Percentiles rank a stretch among this genome's conserved stretches.
Conservation (phyloP, 2,329 filamentous ascomycete genomes). For the Aspergillus pseudotamarii region DNA sequence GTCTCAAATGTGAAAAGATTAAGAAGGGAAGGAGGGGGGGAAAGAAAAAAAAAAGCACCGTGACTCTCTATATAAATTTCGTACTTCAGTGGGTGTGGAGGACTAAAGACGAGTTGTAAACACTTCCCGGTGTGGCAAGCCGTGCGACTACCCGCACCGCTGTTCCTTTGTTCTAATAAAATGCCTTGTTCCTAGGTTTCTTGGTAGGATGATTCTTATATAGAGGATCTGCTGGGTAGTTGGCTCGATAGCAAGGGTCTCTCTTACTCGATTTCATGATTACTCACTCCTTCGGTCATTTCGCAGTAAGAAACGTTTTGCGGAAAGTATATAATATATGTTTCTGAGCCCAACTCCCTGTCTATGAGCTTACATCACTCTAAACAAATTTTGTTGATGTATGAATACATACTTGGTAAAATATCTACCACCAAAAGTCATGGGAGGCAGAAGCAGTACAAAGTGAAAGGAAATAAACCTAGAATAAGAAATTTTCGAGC, state of each 20-base stretch:
- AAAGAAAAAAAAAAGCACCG: background rate
- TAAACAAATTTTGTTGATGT: background rate
- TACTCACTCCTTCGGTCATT: background rate
- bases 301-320: background rate
- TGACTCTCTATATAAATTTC: background rate
- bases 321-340: background rate
- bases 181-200: too few relatives aligned
- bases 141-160: background rate
- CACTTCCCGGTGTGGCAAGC: background rate
- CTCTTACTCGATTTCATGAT: background rate
- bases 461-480: background rate
- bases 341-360: background rate
- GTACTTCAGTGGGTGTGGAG: too few relatives aligned
- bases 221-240: background rate
- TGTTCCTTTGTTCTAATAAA: background rate
- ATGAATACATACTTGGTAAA: background rate
- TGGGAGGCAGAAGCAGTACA: background rate
- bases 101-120: background rate
- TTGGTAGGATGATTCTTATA: background rate
- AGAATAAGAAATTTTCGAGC: background rate
- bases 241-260: background rate
- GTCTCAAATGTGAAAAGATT: background rate
- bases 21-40: background rate
- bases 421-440: background rate
- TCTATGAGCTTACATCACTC: background rate